phyloP scores from a whole-genome alignment of 441 rosid genomes.

The Aquilaria agallochum region DNA sequence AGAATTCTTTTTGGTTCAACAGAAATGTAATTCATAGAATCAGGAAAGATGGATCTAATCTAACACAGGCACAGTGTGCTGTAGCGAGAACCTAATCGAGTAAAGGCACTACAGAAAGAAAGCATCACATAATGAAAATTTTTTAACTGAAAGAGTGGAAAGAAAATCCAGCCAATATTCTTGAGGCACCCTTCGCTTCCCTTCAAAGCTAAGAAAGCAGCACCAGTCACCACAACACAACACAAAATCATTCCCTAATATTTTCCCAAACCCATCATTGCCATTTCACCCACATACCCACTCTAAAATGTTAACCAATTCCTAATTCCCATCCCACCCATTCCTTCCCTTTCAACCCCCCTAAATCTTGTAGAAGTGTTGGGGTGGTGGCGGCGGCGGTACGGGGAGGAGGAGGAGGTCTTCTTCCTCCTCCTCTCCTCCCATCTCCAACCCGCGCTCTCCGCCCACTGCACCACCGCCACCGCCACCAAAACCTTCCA shows the following conservation, averaged over 20 bases:
- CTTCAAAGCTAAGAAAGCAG: slow-evolving; percentile 43
- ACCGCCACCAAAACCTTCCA: slow-evolving; percentile 53
- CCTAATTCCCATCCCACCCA: slow-evolving; percentile 3
- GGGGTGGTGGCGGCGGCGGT: no score
- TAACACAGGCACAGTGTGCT: no score
- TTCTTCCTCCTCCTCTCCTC: slow-evolving; percentile 29
- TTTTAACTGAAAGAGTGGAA: no score
- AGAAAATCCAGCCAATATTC: no score
- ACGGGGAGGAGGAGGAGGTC: no score
- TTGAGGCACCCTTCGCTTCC: slow-evolving; percentile 14
- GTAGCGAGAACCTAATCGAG: no score
- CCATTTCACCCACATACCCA: slow-evolving; percentile 16
- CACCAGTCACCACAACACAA: background rate
- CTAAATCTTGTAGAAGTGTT: no score
- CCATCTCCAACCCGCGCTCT: slow-evolving; percentile 23
- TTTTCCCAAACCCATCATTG: background rate
- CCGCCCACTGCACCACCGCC: slow-evolving; percentile 60
- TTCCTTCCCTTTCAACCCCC: background rate
- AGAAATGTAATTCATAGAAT: no score
- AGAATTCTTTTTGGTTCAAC: no score
- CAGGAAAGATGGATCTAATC: no score
- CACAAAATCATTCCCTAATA: background rate
- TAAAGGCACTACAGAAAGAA: no score
- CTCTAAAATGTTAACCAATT: slow-evolving; percentile 26
- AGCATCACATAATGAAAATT: no score